Evolutionary conservation across 768 basidiomycete genomes (phyloP), one percentile per base, ranked within the genome.

Genomic region (Hebeloma cylindrosporum): DNA sequence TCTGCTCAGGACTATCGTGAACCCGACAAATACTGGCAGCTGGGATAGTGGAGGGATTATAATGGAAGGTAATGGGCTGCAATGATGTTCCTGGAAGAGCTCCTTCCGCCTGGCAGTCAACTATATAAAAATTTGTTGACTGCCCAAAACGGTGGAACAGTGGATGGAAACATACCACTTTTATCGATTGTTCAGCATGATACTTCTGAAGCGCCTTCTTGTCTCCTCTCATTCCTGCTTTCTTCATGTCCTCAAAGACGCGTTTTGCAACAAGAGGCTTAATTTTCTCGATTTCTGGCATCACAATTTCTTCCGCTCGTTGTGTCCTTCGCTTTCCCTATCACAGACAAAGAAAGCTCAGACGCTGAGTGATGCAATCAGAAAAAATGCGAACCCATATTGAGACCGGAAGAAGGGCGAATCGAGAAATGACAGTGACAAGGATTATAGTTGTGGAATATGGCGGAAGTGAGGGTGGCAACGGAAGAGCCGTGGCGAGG

Each of bases 401-500:
- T 55, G 85, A 79, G 45, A 85, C 69, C 23, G 89, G 89, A 9
- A 87, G 71, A 4, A 87, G 77, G 2, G 70, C 70, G 21, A 83
- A 66, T 56, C 89, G 80, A 29, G 78, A 72, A 10, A 75, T 58
- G 28, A 87, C 59, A 2, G 88, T 83, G 43, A 80, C 71, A 3
- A 89, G 58, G 40, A 91, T 82, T 47, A 92, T 88, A 2, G 87
- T 82, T 1, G 80, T 75, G 5, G 89, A 78, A 64, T 91, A 91
- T 0, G 80, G 65, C 0, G 89, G 88, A 51, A 80, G 70, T 7
- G 74, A 75, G 1, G 81, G 70, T 17, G 89, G 86, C 52, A 79
- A 69, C 2, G 88, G 88, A n/a, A 90, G 67, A 3, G 85, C 86
- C 27, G 79, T 59, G 17, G 88, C 83, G 37, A 90, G 67, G 71